Base-by-base conservation (phyloP, 345 rosid genomes). In the Dovyalis caffra region DNA sequence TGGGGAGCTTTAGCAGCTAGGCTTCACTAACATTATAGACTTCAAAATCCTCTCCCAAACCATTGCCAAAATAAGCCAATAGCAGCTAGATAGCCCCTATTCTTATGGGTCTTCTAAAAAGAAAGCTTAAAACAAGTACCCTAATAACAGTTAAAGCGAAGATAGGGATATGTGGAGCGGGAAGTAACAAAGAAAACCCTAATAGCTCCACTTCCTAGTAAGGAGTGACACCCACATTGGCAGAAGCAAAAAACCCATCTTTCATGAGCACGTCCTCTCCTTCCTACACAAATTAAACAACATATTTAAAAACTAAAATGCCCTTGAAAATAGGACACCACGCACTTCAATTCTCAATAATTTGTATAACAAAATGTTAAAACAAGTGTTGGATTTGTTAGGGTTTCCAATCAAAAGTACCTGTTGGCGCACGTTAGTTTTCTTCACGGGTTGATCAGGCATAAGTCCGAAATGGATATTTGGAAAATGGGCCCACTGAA, bases 401-500 rank as follows among this genome's bases (percentile, higher is more conserved):
- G 68, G 75, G 69, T 80, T 70, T 66, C 38, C 38, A 23, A n/a
- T n/a, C 60, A 53, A 11, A 78, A 51, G 70, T 86, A 89, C 94
- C 93, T 88, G 97, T 80, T 86, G 97, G 86, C 87, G 89, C 79
- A 87, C 68, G 83, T 79, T 88, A 45, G 95, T 28, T 76, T 90
- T 96, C 94, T 88, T 93, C 94, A 86, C 89, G 88, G 97, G 88
- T 80, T 93, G 98, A 83, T 96, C 97, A 83, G 98, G 97, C 92
- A 88, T 84, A 64, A 93, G 97, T 70, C 99, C 98, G 85, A 90
- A 93, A 78, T 93, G 99, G 78, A 92, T 96, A 87, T 90, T 94
- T 2, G 99, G 99, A 77, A 93, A 93, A 70, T 96, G 99, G 87
- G 99, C 99, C 98, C 98, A 96, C 99, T 96, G 81, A 45, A 72